Evolutionary conservation across 805 yeast genomes (phyloP).

Genomic region (Vanderwaltozyma verrucispora): DNA sequence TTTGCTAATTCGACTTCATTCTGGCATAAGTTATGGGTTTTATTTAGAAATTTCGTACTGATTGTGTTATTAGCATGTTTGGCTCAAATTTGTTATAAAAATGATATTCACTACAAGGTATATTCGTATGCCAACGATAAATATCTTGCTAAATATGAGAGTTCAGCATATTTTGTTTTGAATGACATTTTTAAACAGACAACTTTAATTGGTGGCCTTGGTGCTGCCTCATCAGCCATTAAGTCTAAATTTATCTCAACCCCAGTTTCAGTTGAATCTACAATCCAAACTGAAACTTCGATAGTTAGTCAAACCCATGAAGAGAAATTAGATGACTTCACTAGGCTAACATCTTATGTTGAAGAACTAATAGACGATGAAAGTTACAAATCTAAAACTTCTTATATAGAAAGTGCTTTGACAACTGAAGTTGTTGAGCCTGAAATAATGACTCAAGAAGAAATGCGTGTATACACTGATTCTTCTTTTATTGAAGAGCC

Average conservation of each 20-base stretch:
- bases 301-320: no score
- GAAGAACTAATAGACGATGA: no score
- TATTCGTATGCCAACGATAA: slow-evolving; percentile 11
- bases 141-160: slow-evolving; percentile 6
- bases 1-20: slow-evolving; percentile 30
- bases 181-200: slow-evolving; percentile 9
- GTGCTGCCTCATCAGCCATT: background rate
- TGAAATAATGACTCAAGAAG: no score
- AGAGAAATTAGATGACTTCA: no score
- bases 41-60: slow-evolving; percentile 18
- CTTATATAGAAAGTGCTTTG: background rate
- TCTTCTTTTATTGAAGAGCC: no score
- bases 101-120: slow-evolving; percentile 16
- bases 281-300: background rate
- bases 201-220: slow-evolving; percentile 4
- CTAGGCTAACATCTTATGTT: no score
- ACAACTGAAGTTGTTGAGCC: no score
- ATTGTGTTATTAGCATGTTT: slow-evolving; percentile 17
- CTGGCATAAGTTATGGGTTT: slow-evolving; percentile 13
- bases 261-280: background rate
- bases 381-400: no score
- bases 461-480: no score
- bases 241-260: background rate
- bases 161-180: slow-evolving; percentile 7
- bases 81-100: slow-evolving; percentile 17